Percentiles rank a stretch among this genome's conserved stretches.
Evolutionary conservation across 495 filamentous ascomycete genomes (phyloP).

Genomic region (Terfezia boudieri): DNA sequence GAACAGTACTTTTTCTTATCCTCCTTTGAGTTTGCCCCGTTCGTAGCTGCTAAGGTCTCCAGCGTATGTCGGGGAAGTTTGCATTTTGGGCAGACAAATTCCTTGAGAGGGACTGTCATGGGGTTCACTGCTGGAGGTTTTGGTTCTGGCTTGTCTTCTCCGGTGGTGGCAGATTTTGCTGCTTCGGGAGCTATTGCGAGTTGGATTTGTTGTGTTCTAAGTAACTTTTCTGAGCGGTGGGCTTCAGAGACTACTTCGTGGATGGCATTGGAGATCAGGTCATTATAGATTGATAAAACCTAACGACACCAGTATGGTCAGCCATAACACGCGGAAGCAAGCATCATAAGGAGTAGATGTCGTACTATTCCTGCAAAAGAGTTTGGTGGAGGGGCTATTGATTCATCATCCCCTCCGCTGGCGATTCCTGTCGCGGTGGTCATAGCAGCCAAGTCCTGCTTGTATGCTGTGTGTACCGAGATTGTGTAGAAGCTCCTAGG

Average conservation of each 20-base stretch:
- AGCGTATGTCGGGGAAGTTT: slow-evolving; percentile 11
- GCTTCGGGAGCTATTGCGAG: not conserved
- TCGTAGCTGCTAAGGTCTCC: slow-evolving; percentile 1
- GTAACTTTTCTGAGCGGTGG: slow-evolving; percentile 27
- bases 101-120: slow-evolving; percentile 8
- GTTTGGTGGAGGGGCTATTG: not conserved
- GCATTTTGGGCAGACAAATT: slow-evolving; percentile 16
- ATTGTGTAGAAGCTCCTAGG: too few relatives aligned
- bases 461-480: too few relatives aligned
- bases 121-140: slow-evolving; percentile 8
- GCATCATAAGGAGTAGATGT: too few relatives aligned
- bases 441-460: not conserved
- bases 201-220: slow-evolving; percentile 15
- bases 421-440: not conserved
- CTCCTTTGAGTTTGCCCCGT: not conserved
- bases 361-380: not conserved
- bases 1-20: slow-evolving; percentile 16
- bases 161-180: not conserved
- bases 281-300: slow-evolving; percentile 20
- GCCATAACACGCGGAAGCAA: too few relatives aligned
- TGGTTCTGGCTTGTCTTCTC: not conserved
- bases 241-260: slow-evolving; percentile 22
- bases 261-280: slow-evolving; percentile 24
- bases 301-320: not conserved
- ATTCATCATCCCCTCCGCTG: not conserved